These are phyloP conservation scores for Noccaea caerulescens DNA, from an alignment of 345 rosid species.

Conservation along the genomic window DNA sequence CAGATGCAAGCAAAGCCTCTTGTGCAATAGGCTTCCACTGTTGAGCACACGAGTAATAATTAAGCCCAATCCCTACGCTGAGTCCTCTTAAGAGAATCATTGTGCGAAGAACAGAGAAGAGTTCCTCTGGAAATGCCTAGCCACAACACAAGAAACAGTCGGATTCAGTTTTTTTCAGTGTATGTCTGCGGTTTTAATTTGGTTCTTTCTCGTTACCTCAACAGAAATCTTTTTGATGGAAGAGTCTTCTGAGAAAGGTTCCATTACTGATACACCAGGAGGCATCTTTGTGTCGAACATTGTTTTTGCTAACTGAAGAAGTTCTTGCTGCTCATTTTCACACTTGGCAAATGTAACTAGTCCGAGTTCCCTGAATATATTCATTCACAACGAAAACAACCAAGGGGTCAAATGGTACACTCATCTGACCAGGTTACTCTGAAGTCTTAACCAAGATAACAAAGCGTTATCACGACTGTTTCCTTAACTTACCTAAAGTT, in stretches of 20 bases:
- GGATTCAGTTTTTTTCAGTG: not conserved
- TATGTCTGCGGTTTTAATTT: not conserved
- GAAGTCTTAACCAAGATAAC: not conserved
- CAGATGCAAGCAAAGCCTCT: slow-evolving; percentile 72
- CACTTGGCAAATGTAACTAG: slow-evolving; percentile 63
- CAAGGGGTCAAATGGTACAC: slow-evolving; percentile 7
- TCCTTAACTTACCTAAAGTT: not conserved
- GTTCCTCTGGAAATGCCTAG: slow-evolving; percentile 91
- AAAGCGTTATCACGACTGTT: not conserved
- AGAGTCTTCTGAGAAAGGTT: slow-evolving; percentile 91
- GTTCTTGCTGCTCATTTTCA: slow-evolving; percentile 68
- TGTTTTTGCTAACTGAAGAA: slow-evolving; percentile 74
- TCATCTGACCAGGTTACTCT: slow-evolving; percentile 24
- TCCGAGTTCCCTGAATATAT: slow-evolving; percentile 76
- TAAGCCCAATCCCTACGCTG: slow-evolving; percentile 86
- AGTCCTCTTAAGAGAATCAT: slow-evolving; percentile 89
- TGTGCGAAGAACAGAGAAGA: slow-evolving; percentile 87
- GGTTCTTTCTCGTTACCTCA: slow-evolving; percentile 48
- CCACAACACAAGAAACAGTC: slow-evolving; percentile 25
- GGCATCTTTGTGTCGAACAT: slow-evolving; percentile 92
- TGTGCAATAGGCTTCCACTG: slow-evolving; percentile 91
- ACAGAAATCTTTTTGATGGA: slow-evolving; percentile 76
- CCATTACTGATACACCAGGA: slow-evolving; percentile 72
- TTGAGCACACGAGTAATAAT: slow-evolving; percentile 82
- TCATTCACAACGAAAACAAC: slow-evolving; percentile 21